Percentiles rank a stretch among this genome's conserved stretches.
Evolutionary conservation across 1,284 basidiomycete genomes (phyloP).

Genomic region (Heterobasidion irregulare): DNA sequence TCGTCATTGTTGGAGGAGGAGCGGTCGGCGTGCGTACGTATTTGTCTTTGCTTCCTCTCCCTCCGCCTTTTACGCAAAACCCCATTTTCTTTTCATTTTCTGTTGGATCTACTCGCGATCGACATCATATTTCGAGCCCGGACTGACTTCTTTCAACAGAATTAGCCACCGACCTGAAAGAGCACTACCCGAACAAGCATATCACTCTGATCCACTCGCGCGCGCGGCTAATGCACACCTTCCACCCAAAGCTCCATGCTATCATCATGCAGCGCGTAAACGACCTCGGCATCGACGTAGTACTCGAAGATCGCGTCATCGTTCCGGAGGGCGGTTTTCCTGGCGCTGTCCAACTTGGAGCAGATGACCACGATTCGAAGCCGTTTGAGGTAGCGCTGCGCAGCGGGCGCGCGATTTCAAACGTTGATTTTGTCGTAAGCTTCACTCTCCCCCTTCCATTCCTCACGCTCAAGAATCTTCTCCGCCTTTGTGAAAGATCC

Average conservation of each 20-base stretch:
- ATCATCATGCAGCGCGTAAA: slow-evolving; percentile 21
- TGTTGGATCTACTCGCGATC: no score
- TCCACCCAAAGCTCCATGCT: slow-evolving; percentile 27
- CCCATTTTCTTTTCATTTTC: no score
- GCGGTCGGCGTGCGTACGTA: slow-evolving; percentile 15
- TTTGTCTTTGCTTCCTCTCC: not conserved
- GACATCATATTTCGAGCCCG: not conserved
- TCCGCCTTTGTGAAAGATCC: slow-evolving; percentile 13
- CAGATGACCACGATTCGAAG: slow-evolving; percentile 11
- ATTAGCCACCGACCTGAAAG: slow-evolving; percentile 34
- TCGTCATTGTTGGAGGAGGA: slow-evolving; percentile 14
- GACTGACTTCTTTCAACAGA: slow-evolving; percentile 14
- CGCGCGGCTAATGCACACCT: slow-evolving; percentile 31
- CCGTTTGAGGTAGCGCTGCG: slow-evolving; percentile 20
- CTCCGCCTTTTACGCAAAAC: not conserved
- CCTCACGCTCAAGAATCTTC: not conserved
- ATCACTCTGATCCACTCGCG: slow-evolving; percentile 37
- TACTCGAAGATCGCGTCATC: slow-evolving; percentile 27
- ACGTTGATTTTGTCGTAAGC: slow-evolving; percentile 25
- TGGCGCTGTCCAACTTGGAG: no score
- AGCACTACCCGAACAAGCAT: slow-evolving; percentile 26
- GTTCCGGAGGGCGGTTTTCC: slow-evolving; percentile 25
- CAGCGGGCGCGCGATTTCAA: slow-evolving; percentile 17
- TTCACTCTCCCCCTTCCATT: no score
- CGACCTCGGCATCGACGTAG: slow-evolving; percentile 26